Conservation (phyloP, 2,329 filamentous ascomycete species). For the Xylariaceae sp. region DNA sequence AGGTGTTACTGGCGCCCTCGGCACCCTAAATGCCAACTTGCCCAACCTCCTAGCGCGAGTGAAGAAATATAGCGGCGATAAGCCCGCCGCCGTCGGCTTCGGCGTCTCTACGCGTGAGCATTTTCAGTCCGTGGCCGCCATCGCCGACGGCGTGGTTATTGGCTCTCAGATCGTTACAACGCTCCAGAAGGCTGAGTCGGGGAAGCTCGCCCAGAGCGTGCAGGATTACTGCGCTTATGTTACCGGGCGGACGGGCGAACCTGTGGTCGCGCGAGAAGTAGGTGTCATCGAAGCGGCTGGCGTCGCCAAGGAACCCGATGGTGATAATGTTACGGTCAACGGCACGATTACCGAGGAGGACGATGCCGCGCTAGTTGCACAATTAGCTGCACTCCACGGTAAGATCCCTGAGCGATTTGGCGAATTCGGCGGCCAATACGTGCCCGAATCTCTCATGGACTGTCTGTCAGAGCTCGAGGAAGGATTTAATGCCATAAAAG, state of each 20-base stretch:
- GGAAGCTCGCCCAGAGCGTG: conserved; percentile 72
- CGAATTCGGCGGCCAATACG: conserved; percentile 96
- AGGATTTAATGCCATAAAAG: conserved; percentile 85
- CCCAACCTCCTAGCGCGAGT: conserved; percentile 83
- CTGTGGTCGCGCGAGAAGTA: conserved; percentile 65
- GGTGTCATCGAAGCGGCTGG: conserved; percentile 72
- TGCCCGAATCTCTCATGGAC: conserved; percentile 97
- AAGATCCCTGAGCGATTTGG: conserved; percentile 87
- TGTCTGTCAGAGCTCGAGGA: conserved; percentile 88
- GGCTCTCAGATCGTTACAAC: conserved; percentile 93
- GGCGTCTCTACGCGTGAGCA: conserved; percentile 96
- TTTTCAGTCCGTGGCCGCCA: conserved; percentile 80
- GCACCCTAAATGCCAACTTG: conserved; percentile 79
- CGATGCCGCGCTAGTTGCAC: conserved; percentile 72
- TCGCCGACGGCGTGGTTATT: conserved; percentile 94
- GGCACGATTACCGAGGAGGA: conserved; percentile 64
- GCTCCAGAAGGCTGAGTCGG: conserved; percentile 70
- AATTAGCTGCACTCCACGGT: conserved; percentile 81
- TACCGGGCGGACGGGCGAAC: conserved; percentile 52
- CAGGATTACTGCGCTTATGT: conserved; percentile 84
- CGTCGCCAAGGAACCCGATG: conserved; percentile 64
- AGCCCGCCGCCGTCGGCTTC: conserved; percentile 91
- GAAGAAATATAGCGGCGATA: conserved; percentile 89
- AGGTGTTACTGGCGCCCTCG: conserved; percentile 92
- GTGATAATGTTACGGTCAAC: conserved; percentile 68